Evolutionary conservation across 768 basidiomycete genomes (phyloP), one percentile per base, ranked within the genome.

Genomic region (Gymnopilus junonius): DNA sequence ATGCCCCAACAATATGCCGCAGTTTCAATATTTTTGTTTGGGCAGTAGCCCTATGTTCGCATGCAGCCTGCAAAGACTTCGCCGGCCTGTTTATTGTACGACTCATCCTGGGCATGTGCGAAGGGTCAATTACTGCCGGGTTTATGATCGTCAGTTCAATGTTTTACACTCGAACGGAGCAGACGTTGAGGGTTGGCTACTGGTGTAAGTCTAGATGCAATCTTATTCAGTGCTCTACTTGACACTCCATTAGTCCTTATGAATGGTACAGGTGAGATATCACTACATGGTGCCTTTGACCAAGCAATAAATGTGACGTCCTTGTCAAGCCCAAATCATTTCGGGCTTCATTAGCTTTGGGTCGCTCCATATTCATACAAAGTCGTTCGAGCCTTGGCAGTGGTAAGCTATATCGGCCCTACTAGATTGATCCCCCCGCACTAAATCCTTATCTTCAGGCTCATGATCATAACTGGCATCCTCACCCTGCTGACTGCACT

Each of bases 91-190:
- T 92, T 59, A 81, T 81, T 14, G 86, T 87, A 23, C 83, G 91
- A 15, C 65, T 91, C 14, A 77, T 93, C 21, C 74, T 93, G 5
- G 91, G 91, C 32, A 83, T 87, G 75, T 92, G 90, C 69, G 91
- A 93, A 73, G 90, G 82, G 15, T 80, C 79, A 4, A 85, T 90
- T 66, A 92, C 91, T 0, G 87, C 92, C 1, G 91, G 90, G 0
- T 91, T 93, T 73, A 74, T 92, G 82, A 88, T 92, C 54, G 86
- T 92, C 59, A 90, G 80, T 39, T 85, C 87, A 29, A 91, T 92
- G 90, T 92, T 92, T 68, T 92, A 92, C 67, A 91, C 89, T 0
- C 82, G 87, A 55, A 85, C 73, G 7, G 91, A 92, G 66, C 88
- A 90, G 68, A 91, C 88, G 0, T 65, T 83, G 40, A 77, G 91